A percentile compares a stretch with the other conserved stretches of the same genome.
phyloP scores from a whole-genome alignment of 1,139 yeast species.

The Zygoascus sp. region DNA sequence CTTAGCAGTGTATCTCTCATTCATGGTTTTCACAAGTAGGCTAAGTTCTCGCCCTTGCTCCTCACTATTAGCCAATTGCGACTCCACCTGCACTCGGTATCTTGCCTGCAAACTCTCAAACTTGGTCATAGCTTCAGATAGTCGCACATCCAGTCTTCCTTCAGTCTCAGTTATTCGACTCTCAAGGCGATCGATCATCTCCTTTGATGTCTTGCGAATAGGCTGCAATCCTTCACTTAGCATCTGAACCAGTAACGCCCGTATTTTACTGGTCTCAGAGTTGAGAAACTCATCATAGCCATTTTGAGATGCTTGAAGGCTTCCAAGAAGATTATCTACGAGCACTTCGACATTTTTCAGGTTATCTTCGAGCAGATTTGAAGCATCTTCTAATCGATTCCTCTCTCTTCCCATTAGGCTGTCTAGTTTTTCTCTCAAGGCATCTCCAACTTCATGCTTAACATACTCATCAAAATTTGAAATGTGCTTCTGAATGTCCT shows the following conservation, averaged over 20 bases:
- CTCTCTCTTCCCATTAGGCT: conserved; percentile 14
- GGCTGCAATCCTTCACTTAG: conserved; percentile 9
- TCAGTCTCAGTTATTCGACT: background rate
- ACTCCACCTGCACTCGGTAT: conserved; percentile 9
- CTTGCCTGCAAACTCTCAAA: conserved; percentile 8
- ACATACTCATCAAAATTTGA: conserved; percentile 2
- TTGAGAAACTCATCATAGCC: conserved; percentile 7
- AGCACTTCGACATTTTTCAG: conserved; percentile 15
- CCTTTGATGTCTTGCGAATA: conserved; percentile 1
- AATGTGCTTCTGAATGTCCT: conserved; percentile 1
- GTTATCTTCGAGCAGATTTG: conserved; percentile 16
- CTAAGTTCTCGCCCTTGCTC: conserved; percentile 1
- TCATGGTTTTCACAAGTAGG: conserved; percentile 5
- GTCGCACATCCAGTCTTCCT: conserved; percentile 7
- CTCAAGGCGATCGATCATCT: conserved; percentile 6
- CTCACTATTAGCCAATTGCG: conserved; percentile 7
- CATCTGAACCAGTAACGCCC: conserved; percentile 2
- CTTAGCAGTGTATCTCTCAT: conserved; percentile 11
- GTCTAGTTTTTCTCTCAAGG: conserved; percentile 6
- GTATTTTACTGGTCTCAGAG: conserved; percentile 7
- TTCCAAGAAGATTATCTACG: conserved; percentile 11
- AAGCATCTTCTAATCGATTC: conserved; percentile 15
- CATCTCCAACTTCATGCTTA: conserved; percentile 7
- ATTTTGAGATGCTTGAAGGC: conserved; percentile 5
- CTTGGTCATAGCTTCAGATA: conserved; percentile 5